A percentile compares a stretch with the other conserved stretches of the same genome.
Evolutionary conservation across 129 eudicot genomes (phyloP).

Genomic region (Escallonia herrerae): DNA sequence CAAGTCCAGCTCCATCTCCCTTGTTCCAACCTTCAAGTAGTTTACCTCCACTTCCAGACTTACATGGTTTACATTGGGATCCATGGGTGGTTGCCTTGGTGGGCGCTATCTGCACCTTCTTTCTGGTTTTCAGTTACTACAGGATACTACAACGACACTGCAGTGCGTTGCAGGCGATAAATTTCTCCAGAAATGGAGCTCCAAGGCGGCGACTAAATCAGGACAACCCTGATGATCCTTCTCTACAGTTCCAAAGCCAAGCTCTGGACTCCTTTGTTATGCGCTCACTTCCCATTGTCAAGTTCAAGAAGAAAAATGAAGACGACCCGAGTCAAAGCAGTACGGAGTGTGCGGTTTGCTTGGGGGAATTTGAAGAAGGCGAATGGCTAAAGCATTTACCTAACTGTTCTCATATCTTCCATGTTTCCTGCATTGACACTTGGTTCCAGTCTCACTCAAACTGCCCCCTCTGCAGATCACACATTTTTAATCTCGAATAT

Average conservation of each 20-base stretch:
- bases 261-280: conserved; percentile 41
- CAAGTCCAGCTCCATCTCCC: conserved; percentile 39
- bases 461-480: conserved; percentile 72
- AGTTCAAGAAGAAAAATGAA: conserved; percentile 34
- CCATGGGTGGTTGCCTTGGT: conserved; percentile 33
- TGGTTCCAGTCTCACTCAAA: conserved; percentile 64
- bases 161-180: no score
- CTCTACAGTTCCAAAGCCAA: conserved; percentile 27
- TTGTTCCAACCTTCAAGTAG: background rate
- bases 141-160: conserved; percentile 26
- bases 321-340: conserved; percentile 8
- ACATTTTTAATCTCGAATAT: conserved; percentile 23
- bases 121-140: conserved; percentile 43
- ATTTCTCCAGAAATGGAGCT: no score
- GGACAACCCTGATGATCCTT: no score
- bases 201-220: no score
- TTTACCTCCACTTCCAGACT: background rate
- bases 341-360: conserved; percentile 62
- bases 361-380: conserved; percentile 71
- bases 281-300: conserved; percentile 47
- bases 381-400: conserved; percentile 65
- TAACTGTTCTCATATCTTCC: conserved; percentile 56
- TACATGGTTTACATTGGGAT: conserved; percentile 32
- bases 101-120: conserved; percentile 40
- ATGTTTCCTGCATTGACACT: conserved; percentile 65